A percentile compares a stretch with the other conserved stretches of the same genome.
These are phyloP conservation scores for Trichoderma simmonsii DNA, from an alignment of 2,329 filamentous ascomycete species.

Conservation along the genomic window DNA sequence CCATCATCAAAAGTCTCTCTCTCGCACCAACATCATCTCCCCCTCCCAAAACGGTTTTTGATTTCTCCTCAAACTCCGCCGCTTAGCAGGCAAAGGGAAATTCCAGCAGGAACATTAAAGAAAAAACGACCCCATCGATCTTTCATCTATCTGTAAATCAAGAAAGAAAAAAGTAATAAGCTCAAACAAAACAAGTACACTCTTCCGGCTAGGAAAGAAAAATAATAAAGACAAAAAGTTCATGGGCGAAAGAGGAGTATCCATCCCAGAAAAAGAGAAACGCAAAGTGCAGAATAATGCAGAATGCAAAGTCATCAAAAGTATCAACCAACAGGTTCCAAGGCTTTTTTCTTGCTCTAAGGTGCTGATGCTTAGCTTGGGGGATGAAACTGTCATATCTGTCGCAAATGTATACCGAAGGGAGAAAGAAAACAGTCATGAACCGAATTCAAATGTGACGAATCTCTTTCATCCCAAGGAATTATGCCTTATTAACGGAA, in stretches of 20 bases:
- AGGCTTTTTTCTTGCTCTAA: slow-evolving; percentile 13
- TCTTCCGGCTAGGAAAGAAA: neutral
- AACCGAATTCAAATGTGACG: neutral
- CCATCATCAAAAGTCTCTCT: neutral
- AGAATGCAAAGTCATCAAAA: neutral
- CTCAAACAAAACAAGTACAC: neutral
- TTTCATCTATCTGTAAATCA: neutral
- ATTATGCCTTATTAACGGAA: slow-evolving; percentile 16
- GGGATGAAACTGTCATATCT: neutral
- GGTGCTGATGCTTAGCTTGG: slow-evolving; percentile 3
- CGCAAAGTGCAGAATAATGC: neutral
- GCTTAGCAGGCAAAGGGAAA: neutral
- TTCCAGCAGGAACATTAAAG: neutral
- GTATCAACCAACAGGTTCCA: slow-evolving; percentile 12
- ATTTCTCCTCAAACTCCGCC: slow-evolving; percentile 4
- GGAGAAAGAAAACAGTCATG: neutral
- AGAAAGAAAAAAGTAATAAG: neutral
- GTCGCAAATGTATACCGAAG: neutral
- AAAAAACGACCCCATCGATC: neutral
- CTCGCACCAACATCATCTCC: neutral
- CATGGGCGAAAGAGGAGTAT: neutral
- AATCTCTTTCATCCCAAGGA: neutral
- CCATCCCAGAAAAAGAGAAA: neutral
- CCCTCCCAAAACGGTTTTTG: neutral
- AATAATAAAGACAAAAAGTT: neutral